These are phyloP conservation scores for Aphanomyces cochlioides DNA, from an alignment of 352 stramenopile genomes.

Conservation along the genomic window DNA sequence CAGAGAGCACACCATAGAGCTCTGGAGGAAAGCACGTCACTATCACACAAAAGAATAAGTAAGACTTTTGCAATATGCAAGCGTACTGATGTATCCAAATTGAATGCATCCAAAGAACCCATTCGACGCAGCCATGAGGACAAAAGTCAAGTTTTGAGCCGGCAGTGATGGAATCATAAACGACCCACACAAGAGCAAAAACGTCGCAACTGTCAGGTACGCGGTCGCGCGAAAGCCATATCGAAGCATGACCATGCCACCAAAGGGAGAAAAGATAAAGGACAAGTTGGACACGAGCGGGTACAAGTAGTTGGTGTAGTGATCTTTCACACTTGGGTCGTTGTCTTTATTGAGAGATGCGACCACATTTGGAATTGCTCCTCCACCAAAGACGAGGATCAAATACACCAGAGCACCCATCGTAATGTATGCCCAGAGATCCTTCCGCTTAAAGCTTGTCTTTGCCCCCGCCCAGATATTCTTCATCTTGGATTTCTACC, in stretches of 20 bases:
- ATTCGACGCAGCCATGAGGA: background rate
- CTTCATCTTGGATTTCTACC: slow-evolving; percentile 32
- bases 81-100: slow-evolving; percentile 29
- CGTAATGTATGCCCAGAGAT: slow-evolving; percentile 17
- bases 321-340: slow-evolving; percentile 23
- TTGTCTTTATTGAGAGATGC: slow-evolving; percentile 10
- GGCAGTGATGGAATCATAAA: slow-evolving; percentile 16
- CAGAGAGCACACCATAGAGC: slow-evolving; percentile 23
- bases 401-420: slow-evolving; percentile 9
- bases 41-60: slow-evolving; percentile 6
- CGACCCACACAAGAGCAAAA: slow-evolving; percentile 17
- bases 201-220: slow-evolving; percentile 2
- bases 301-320: slow-evolving; percentile 29
- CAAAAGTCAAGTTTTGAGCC: slow-evolving; percentile 1
- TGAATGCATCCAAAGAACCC: slow-evolving; percentile 13
- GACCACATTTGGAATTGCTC: slow-evolving; percentile 23
- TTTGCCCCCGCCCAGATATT: background rate
- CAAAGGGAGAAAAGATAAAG: slow-evolving; percentile 18
- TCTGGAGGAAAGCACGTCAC: slow-evolving; percentile 24
- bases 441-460: background rate
- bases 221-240: background rate
- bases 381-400: slow-evolving; percentile 17
- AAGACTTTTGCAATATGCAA: background rate
- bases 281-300: slow-evolving; percentile 22
- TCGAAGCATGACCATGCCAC: slow-evolving; percentile 15